phyloP scores from a whole-genome alignment of 441 rosid genomes.

The Populus hybrid region DNA sequence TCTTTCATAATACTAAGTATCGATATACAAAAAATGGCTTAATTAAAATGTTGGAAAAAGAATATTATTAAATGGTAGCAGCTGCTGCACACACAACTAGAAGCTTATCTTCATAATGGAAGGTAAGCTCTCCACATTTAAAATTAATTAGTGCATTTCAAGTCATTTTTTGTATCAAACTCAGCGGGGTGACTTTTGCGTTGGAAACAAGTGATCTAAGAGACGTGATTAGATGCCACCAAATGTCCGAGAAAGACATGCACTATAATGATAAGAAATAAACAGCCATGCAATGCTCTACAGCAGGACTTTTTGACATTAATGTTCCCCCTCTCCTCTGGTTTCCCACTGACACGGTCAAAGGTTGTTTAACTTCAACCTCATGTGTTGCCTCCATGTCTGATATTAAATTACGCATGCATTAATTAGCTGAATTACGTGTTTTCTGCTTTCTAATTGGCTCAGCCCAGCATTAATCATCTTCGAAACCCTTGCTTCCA shows the following conservation, averaged over 20 bases:
- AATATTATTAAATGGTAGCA: too few species aligned
- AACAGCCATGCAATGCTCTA: background rate
- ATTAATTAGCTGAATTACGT: background rate
- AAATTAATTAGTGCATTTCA: too few species aligned
- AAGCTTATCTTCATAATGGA: too few species aligned
- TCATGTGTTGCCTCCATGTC: background rate
- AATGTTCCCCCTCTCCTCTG: background rate
- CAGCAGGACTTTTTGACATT: background rate
- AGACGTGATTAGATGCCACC: background rate
- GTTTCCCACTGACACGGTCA: background rate
- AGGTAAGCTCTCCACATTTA: too few species aligned
- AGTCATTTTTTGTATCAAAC: too few species aligned
- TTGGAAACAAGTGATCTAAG: too few species aligned
- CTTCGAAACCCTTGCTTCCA: background rate
- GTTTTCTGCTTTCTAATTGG: background rate
- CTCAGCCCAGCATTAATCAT: background rate
- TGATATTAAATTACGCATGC: background rate
- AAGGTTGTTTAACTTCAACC: background rate
- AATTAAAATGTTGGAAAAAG: too few species aligned
- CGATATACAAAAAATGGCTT: too few species aligned
- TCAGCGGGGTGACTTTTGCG: too few species aligned
- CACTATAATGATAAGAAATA: background rate
- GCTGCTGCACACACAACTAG: too few species aligned
- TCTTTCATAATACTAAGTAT: too few species aligned
- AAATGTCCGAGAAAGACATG: background rate